Percentiles rank a stretch among this genome's conserved stretches.
Conservation (phyloP, 331 rosid species). For the Malus hybrid region DNA sequence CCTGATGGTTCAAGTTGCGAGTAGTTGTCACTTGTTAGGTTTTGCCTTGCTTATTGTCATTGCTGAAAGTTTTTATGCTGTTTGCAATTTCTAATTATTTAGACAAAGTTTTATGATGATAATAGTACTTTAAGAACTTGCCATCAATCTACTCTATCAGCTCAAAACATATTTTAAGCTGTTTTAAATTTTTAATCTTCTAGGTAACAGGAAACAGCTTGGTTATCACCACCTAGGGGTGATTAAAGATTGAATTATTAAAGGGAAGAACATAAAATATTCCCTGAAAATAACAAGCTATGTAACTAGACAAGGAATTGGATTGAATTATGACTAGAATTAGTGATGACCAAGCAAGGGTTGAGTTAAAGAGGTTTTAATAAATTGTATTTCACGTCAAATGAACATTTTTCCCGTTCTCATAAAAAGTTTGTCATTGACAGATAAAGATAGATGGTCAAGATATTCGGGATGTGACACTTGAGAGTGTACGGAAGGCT, state of each 20-base stretch:
- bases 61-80: not conserved
- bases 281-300: not conserved
- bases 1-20: not conserved
- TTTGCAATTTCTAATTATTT: not conserved
- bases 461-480: constrained; percentile 73
- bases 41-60: not conserved
- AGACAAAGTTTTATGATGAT: not conserved
- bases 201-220: not conserved
- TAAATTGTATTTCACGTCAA: not conserved
- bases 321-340: not conserved
- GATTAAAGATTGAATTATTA: not conserved
- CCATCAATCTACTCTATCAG: not conserved
- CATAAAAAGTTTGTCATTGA: not conserved
- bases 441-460: constrained; percentile 86
- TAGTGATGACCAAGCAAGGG: not conserved
- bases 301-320: not conserved
- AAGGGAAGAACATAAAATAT: not conserved
- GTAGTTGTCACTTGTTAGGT: not conserved
- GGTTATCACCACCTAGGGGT: not conserved
- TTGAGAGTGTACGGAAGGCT: constrained; percentile 73
- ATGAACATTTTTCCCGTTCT: not conserved
- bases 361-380: not conserved
- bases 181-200: not conserved
- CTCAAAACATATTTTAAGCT: not conserved
- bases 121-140: not conserved